Base-by-base conservation (phyloP, 2,329 filamentous ascomycete species). In the Epichloe uncinata region DNA sequence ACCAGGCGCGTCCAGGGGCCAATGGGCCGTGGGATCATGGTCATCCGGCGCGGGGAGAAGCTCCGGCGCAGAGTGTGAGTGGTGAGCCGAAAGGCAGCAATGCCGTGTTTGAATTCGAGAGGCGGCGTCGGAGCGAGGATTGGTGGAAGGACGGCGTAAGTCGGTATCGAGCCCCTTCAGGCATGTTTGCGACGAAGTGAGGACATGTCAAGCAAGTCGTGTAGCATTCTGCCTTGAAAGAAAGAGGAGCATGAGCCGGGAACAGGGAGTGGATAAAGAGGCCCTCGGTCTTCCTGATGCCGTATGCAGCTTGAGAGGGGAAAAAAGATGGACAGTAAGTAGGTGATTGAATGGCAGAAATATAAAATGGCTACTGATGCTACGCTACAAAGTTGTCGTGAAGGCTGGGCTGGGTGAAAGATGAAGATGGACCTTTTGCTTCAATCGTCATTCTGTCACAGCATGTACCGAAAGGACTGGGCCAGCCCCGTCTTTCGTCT, bases 391-490 rank as follows among this genome's bases (percentile, higher is more conserved):
- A 4, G 26, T 30, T 30, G 26, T 30, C 3, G 26, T 30, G 26
- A 30, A 30, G 3, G 26, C 26, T 30, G 26, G 3, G 26, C 26
- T 30, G 8, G 26, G 3, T 11, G 0, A 26, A 26, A 26, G 22
- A 26, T 30, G 3, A n/a, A n/a, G n/a, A n/a, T n/a, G n/a, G n/a
- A n/a, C 1, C 11, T 8, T 3, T 30, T 3, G 0, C 4, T 6
- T 36, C 2, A 2, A 26, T 36, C 0, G 5, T 36, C 13, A 11
- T 3, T 49, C 13, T 1, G 11, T 18, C 11, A 75, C 52, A 77
- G 53, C 64, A 77, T 75, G 53, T 73, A 75, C 54, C 70, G 63
- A 57, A 73, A 76, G 37, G 57, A 58, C 47, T 59, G 59, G 22
- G 53, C 57, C 9, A 52, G 46, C 5, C 50, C 53, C 16, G 45